These are phyloP conservation scores for Ascoidea asiatica DNA, from an alignment of 805 yeast species.

Conservation along the genomic window DNA sequence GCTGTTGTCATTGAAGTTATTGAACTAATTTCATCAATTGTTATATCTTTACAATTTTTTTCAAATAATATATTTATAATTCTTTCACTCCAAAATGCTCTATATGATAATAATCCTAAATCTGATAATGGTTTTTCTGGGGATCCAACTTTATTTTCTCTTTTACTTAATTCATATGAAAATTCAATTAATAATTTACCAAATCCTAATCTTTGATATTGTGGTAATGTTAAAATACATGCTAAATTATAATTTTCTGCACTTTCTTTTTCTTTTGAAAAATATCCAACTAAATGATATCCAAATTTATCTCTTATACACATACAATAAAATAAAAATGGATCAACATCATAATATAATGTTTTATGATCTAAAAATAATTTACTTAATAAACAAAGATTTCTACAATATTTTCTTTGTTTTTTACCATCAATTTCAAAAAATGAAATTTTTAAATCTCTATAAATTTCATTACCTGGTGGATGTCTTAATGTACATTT, in stretches of 20 bases:
- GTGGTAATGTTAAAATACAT: conserved; percentile 91
- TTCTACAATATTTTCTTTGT: conserved; percentile 96
- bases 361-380: conserved; percentile 93
- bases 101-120: conserved; percentile 80
- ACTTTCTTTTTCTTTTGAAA: conserved; percentile 92
- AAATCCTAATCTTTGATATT: conserved; percentile 89
- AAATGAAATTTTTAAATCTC: conserved; percentile 86
- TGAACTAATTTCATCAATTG: conserved; percentile 83
- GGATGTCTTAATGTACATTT: conserved; percentile 90
- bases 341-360: conserved; percentile 94
- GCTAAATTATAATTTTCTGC: conserved; percentile 95
- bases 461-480: conserved; percentile 94
- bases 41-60: conserved; percentile 42
- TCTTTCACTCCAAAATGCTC: conserved; percentile 95
- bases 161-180: conserved; percentile 79
- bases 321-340: conserved; percentile 93
- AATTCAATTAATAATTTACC: conserved; percentile 88
- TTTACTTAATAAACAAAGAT: conserved; percentile 80
- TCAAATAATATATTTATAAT: conserved; percentile 64
- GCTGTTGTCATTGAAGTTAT: conserved; percentile 92
- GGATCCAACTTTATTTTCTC: conserved; percentile 84
- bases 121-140: conserved; percentile 97
- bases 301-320: conserved; percentile 80
- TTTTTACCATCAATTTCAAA: conserved; percentile 96
- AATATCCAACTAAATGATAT: conserved; percentile 92